A percentile compares a stretch with the other conserved stretches of the same genome.
phyloP scores from a whole-genome alignment of 1,284 basidiomycete genomes.

The Cutaneotrichosporon sp. region DNA sequence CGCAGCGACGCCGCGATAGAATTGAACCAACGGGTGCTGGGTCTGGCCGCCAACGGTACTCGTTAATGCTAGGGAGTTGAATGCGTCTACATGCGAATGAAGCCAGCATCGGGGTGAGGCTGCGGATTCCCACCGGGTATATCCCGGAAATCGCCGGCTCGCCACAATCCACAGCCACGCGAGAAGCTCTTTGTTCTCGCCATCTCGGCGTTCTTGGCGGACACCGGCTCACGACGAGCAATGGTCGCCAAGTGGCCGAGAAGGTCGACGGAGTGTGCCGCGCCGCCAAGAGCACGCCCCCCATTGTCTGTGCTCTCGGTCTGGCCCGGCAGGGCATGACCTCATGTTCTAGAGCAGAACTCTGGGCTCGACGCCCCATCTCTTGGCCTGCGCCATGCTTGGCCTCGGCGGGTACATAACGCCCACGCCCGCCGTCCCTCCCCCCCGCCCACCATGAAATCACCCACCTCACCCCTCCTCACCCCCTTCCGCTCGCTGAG shows the following conservation, averaged over 20 bases:
- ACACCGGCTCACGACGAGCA: too few relatives aligned
- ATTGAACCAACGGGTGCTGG: too few relatives aligned
- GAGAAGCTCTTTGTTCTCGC: neutral
- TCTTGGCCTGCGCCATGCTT: neutral
- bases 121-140: too few relatives aligned
- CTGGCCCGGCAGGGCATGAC: too few relatives aligned
- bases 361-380: neutral
- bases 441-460: neutral
- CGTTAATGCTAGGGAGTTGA: too few relatives aligned
- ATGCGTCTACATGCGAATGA: too few relatives aligned
- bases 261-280: neutral
- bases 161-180: too few relatives aligned
- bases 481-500: neutral
- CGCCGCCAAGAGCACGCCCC: neutral
- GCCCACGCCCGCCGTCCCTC: neutral
- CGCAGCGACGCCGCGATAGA: too few relatives aligned
- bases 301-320: neutral
- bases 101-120: too few relatives aligned
- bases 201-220: neutral
- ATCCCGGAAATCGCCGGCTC: too few relatives aligned
- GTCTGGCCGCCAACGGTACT: too few relatives aligned
- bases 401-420: neutral
- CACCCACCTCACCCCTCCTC: neutral
- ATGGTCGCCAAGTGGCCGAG: neutral
- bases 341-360: too few relatives aligned